Base-by-base conservation (phyloP, 257 asterid species). In the Pogostemon cablin region DNA sequence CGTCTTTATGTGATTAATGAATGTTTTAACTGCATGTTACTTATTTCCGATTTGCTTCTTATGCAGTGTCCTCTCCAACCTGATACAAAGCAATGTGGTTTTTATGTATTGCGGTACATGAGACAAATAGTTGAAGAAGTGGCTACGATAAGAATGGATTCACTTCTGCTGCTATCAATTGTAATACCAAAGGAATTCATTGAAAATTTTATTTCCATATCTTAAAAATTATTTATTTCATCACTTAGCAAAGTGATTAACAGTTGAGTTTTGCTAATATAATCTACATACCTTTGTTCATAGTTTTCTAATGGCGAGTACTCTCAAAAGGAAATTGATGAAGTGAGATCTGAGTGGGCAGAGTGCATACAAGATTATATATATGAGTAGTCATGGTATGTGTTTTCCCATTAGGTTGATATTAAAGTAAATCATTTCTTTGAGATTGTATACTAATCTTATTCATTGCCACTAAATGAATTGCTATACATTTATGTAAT, bases 261-360 rank as follows among this genome's bases (percentile, higher is more conserved):
- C 6, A 12, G 50, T 62, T 41, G 15, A 38, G 34, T 5, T 57
- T 57, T 35, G 42, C 63, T 57, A 35, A 41, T 41, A 62, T 9
- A 12, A 40, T 15, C 52, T 39, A 42, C 32, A 25, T 41, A 8
- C 8, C 3, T 40, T 15, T 62, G 53, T 62, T 41, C 37, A 42
- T 40, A 62, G 67, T 62, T 62, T 17, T 8, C 38, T 40, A 20
- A 62, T 12, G 38, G 12, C 0, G 53, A 62, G 12, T 62, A 41
- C 12, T 40, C 67, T 15, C 38, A 17, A 40, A 17, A 41, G 50
- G 67, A 62, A 37, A 62, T 62, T 17, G 53, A 62, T 62, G 53
- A 40, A 41, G 67, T 62, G n/a, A 43, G 67, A 12, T 40, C 38
- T 9, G 67, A 62, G 67, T 62, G 67, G 67, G 67, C 67, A 17